Evolutionary conservation across 169 alveolate genomes (phyloP).

Genomic region (Eimeria brunetti): DNA sequence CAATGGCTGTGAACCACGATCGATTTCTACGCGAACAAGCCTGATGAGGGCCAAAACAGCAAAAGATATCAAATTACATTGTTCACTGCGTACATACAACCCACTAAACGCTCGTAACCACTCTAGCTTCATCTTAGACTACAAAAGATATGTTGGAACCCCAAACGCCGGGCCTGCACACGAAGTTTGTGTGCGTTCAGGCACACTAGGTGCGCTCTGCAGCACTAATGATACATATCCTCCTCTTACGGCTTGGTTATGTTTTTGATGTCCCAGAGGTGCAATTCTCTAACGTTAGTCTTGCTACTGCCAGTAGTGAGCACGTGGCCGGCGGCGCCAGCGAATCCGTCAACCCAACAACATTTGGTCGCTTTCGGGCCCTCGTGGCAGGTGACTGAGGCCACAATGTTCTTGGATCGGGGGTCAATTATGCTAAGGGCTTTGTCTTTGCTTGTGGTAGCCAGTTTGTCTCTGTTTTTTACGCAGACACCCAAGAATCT

Average conservation of each 20-base stretch:
- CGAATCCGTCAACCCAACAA: constrained; percentile 79
- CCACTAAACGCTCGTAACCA: background rate
- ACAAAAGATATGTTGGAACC: background rate
- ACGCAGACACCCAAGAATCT: background rate
- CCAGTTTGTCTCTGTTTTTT: constrained; percentile 58
- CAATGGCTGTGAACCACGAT: constrained; percentile 78
- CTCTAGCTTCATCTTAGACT: background rate
- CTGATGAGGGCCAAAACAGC: constrained; percentile 24
- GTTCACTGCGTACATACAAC: background rate
- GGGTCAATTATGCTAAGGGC: constrained; percentile 62
- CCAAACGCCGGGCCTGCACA: background rate
- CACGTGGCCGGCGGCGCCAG: constrained; percentile 79
- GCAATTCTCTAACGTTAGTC: constrained; percentile 69
- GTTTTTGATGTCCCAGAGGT: constrained; percentile 77
- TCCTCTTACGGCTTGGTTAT: constrained; percentile 75
- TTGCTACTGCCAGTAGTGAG: constrained; percentile 77
- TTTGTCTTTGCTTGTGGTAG: constrained; percentile 75
- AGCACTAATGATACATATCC: background rate
- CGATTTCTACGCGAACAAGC: constrained; percentile 65
- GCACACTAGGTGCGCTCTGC: background rate
- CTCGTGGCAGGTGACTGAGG: constrained; percentile 74
- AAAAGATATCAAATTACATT: background rate
- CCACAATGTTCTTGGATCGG: constrained; percentile 50
- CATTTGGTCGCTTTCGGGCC: constrained; percentile 80
- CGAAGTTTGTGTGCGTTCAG: background rate